Evolutionary conservation across 495 filamentous ascomycete genomes (phyloP).

Genomic region (Daldinia loculata): DNA sequence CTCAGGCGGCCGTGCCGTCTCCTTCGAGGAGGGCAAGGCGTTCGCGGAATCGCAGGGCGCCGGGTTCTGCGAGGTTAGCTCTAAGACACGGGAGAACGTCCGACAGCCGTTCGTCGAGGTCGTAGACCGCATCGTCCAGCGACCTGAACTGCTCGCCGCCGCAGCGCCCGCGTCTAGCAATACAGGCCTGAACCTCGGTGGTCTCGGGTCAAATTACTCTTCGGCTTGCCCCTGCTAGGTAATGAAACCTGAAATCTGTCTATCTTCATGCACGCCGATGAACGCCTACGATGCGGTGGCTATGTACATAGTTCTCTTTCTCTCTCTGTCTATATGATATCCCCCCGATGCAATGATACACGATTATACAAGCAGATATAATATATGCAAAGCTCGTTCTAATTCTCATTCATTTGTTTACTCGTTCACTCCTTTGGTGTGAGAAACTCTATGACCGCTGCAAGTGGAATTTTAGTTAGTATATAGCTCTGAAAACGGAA

Average conservation of each 20-base stretch:
- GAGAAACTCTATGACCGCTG: constrained; percentile 71
- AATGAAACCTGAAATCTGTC: not conserved
- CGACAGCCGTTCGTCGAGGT: constrained; percentile 63
- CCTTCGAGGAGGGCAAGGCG: constrained; percentile 59
- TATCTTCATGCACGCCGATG: constrained; percentile 15
- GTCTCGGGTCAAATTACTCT: constrained; percentile 31
- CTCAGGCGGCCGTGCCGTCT: constrained; percentile 54
- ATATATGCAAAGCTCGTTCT: not conserved
- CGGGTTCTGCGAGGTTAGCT: constrained; percentile 64
- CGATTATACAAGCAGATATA: constrained; percentile 11
- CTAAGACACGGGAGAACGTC: constrained; percentile 64
- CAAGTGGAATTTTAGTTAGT: not conserved
- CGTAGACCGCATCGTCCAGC: constrained; percentile 61
- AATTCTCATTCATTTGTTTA: not conserved
- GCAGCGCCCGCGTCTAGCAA: constrained; percentile 26
- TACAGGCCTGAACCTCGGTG: constrained; percentile 28
- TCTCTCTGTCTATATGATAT: constrained; percentile 38
- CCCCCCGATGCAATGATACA: constrained; percentile 33
- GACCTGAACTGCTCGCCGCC: constrained; percentile 52
- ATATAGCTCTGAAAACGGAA: not conserved
- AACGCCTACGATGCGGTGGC: constrained; percentile 20
- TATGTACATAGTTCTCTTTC: constrained; percentile 29
- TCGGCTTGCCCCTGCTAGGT: constrained; percentile 41
- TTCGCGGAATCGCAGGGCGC: constrained; percentile 59
- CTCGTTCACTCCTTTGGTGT: constrained; percentile 60